Percentiles rank a stretch among this genome's conserved stretches.
phyloP scores from a whole-genome alignment of 306 rosid genomes.

The Quercus dentata region DNA sequence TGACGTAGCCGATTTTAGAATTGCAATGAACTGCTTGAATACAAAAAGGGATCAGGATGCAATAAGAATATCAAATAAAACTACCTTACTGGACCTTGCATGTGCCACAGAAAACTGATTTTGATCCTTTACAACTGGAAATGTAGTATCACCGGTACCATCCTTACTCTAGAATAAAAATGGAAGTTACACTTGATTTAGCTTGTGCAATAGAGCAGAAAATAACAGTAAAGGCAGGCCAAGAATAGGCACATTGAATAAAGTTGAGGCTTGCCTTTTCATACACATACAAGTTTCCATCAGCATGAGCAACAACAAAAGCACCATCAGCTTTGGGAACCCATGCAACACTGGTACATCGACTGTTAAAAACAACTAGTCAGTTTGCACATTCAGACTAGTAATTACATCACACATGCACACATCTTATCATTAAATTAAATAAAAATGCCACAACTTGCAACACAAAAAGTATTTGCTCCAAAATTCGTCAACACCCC shows the following conservation, averaged over 20 bases:
- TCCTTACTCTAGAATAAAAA: constrained; percentile 63
- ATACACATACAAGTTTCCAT: constrained; percentile 86
- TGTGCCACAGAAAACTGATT: constrained; percentile 84
- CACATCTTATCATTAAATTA: background rate
- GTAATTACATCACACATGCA: background rate
- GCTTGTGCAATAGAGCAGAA: background rate
- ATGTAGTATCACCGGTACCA: constrained; percentile 79
- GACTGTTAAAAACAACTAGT: constrained; percentile 48
- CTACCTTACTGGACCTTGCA: constrained; percentile 94
- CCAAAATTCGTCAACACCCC: background rate
- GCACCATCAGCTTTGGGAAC: constrained; percentile 86
- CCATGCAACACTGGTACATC: constrained; percentile 93
- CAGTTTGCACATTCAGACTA: background rate
- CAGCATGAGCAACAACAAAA: constrained; percentile 89
- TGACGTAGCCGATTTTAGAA: background rate
- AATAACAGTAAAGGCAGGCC: constrained; percentile 20
- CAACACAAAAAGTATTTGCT: background rate
- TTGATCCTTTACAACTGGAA: constrained; percentile 84
- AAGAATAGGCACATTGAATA: constrained; percentile 9
- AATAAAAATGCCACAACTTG: background rate
- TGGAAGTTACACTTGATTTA: background rate
- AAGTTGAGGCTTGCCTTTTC: constrained; percentile 71
- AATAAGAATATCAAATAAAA: constrained; percentile 9
- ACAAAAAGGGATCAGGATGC: background rate
- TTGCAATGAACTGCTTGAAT: background rate